phyloP scores from a whole-genome alignment of 2,329 filamentous ascomycete species.

The Mycogone perniciosa region DNA sequence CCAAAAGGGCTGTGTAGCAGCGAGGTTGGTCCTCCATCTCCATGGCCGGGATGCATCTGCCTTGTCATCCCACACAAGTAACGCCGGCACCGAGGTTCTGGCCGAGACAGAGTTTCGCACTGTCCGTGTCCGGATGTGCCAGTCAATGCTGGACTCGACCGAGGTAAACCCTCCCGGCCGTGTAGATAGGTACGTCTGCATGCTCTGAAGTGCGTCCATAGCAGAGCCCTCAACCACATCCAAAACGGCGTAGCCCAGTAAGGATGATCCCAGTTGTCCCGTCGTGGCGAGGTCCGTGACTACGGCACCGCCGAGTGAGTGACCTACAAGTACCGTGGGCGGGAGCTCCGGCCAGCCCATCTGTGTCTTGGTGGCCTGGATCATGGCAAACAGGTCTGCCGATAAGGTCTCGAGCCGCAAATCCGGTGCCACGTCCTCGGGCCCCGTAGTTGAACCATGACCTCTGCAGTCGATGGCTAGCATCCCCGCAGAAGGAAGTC shows the following conservation, averaged over 20 bases:
- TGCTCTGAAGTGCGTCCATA: conserved; percentile 88
- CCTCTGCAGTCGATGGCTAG: conserved; percentile 80
- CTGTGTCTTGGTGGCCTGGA: conserved; percentile 57
- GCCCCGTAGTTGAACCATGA: conserved; percentile 66
- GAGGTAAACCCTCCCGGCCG: conserved; percentile 74
- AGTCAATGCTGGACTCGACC: conserved; percentile 76
- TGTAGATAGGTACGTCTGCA: conserved; percentile 84
- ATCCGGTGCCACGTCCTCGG: conserved; percentile 43
- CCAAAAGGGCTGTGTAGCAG: conserved; percentile 84
- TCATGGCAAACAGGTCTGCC: conserved; percentile 62
- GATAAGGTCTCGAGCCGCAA: conserved; percentile 68
- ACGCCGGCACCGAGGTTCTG: conserved; percentile 74
- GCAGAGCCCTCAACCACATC: conserved; percentile 96
- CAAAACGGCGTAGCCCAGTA: conserved; percentile 83
- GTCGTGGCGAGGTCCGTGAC: conserved; percentile 74
- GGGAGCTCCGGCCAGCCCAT: conserved; percentile 72
- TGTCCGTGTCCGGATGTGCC: conserved; percentile 86
- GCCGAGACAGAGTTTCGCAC: conserved; percentile 80
- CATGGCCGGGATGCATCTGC: conserved; percentile 45
- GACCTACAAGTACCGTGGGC: conserved; percentile 75
- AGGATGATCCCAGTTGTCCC: conserved; percentile 55
- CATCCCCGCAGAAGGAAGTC: conserved; percentile 73
- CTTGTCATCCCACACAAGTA: conserved; percentile 52
- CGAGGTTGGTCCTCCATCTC: conserved; percentile 82
- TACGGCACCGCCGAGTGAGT: conserved; percentile 88